Conservation (phyloP, 2,329 filamentous ascomycete genomes). For the Ophiocordyceps camponoti-floridani region DNA sequence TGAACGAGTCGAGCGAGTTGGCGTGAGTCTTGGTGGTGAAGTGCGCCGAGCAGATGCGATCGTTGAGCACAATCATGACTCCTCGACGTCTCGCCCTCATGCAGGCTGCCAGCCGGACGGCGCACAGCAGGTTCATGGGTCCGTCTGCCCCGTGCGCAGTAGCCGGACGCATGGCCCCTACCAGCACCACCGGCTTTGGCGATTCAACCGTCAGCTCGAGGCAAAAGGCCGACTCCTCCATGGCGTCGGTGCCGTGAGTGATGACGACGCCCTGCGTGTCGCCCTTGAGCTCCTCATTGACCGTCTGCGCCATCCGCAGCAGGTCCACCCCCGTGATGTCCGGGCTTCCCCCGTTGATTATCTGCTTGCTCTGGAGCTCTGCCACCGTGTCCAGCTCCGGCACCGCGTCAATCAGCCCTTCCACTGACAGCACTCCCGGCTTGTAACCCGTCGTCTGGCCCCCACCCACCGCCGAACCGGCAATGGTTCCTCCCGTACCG, state of each 20-base stretch:
- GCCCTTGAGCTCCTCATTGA: slow-evolving; percentile 27
- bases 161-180: slow-evolving; percentile 44
- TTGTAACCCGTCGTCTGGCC: slow-evolving; percentile 26
- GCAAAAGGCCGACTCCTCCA: slow-evolving; percentile 48
- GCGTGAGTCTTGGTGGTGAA: slow-evolving; percentile 45
- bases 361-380: slow-evolving; percentile 34
- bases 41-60: slow-evolving; percentile 37
- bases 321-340: slow-evolving; percentile 29
- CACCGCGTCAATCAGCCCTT: slow-evolving; percentile 33
- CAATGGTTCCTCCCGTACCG: slow-evolving; percentile 41
- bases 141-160: slow-evolving; percentile 46
- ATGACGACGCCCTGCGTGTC: slow-evolving; percentile 32
- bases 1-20: slow-evolving; percentile 46
- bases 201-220: slow-evolving; percentile 37
- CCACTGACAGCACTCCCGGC: slow-evolving; percentile 25
- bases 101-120: slow-evolving; percentile 35
- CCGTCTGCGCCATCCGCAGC: slow-evolving; percentile 25
- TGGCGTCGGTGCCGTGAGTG: slow-evolving; percentile 47
- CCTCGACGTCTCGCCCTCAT: slow-evolving; percentile 29
- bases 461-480: slow-evolving; percentile 24
- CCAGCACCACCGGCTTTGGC: slow-evolving; percentile 39
- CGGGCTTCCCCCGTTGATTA: slow-evolving; percentile 28
- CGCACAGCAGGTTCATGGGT: slow-evolving; percentile 41
- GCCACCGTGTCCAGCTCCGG: slow-evolving; percentile 34
- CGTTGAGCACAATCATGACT: slow-evolving; percentile 42